phyloP scores from a whole-genome alignment of 2,329 filamentous ascomycete genomes.

The Pseudogymnoascus sp. region DNA sequence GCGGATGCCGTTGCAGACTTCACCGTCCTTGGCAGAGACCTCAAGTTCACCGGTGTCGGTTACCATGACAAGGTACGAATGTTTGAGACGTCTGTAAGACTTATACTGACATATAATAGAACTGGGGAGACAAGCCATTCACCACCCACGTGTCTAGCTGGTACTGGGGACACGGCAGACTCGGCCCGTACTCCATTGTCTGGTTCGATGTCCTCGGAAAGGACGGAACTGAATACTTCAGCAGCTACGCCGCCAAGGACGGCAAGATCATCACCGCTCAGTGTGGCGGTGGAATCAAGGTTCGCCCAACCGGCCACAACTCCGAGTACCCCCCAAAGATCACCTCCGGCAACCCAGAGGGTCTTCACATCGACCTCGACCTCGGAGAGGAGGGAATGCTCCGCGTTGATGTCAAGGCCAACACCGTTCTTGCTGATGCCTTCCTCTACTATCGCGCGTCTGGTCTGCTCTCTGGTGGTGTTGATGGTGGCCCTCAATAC shows the following conservation, averaged over 20 bases:
- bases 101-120: constrained; percentile 23
- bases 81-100: background rate
- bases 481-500: background rate
- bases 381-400: background rate
- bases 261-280: constrained; percentile 23
- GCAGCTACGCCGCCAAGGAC: constrained; percentile 27
- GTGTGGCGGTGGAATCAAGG: constrained; percentile 22
- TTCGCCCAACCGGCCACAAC: constrained; percentile 18
- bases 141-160: constrained; percentile 28
- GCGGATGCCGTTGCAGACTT: constrained; percentile 26
- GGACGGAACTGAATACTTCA: constrained; percentile 23
- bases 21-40: constrained; percentile 20
- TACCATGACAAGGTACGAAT: constrained; percentile 39
- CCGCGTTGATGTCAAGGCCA: background rate
- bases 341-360: background rate
- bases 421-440: background rate
- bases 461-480: background rate
- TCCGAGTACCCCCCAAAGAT: constrained; percentile 15
- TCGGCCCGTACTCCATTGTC: constrained; percentile 37
- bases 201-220: constrained; percentile 34
- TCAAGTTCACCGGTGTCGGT: constrained; percentile 32
- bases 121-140: constrained; percentile 37
- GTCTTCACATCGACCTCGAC: constrained; percentile 1
- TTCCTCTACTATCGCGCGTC: background rate
- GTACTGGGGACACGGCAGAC: constrained; percentile 40